Evolutionary conservation across 2,329 filamentous ascomycete genomes (phyloP).

Genomic region (Thermothelomyces thermophilus): DNA sequence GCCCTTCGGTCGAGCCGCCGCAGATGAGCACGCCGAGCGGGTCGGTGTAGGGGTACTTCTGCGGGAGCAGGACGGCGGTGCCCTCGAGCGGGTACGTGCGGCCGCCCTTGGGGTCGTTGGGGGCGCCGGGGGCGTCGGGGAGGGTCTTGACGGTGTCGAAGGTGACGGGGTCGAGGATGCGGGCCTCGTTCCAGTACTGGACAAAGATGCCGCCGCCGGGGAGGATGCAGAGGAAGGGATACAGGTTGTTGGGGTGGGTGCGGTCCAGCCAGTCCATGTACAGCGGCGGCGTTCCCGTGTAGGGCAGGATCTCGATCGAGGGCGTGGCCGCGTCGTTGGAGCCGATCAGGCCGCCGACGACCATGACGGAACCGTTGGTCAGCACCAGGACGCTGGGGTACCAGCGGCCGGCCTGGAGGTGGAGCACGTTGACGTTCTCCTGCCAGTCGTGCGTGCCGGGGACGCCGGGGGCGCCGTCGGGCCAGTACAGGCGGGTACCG

Average conservation of each 20-base stretch:
- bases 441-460: constrained; percentile 48
- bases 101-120: constrained; percentile 45
- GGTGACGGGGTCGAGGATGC: constrained; percentile 46
- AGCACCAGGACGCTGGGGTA: constrained; percentile 49
- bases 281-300: constrained; percentile 36
- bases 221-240: constrained; percentile 48
- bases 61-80: constrained; percentile 47
- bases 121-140: constrained; percentile 48
- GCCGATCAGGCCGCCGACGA: constrained; percentile 47
- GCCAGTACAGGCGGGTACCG: constrained; percentile 51
- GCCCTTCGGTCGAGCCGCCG: constrained; percentile 46
- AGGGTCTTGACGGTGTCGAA: constrained; percentile 43
- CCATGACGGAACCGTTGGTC: constrained; percentile 49
- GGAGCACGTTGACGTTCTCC: constrained; percentile 42
- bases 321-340: constrained; percentile 46
- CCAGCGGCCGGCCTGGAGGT: constrained; percentile 46
- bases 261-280: constrained; percentile 46
- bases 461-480: constrained; percentile 44
- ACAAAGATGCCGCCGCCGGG: constrained; percentile 50
- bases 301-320: constrained; percentile 48
- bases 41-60: constrained; percentile 44
- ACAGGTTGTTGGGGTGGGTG: constrained; percentile 54
- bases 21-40: constrained; percentile 48
- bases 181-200: constrained; percentile 53
- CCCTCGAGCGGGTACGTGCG: constrained; percentile 54